A percentile compares a stretch with the other conserved stretches of the same genome.
phyloP scores from a whole-genome alignment of 1,284 basidiomycete genomes.

The Microbotryum scabiosae region DNA sequence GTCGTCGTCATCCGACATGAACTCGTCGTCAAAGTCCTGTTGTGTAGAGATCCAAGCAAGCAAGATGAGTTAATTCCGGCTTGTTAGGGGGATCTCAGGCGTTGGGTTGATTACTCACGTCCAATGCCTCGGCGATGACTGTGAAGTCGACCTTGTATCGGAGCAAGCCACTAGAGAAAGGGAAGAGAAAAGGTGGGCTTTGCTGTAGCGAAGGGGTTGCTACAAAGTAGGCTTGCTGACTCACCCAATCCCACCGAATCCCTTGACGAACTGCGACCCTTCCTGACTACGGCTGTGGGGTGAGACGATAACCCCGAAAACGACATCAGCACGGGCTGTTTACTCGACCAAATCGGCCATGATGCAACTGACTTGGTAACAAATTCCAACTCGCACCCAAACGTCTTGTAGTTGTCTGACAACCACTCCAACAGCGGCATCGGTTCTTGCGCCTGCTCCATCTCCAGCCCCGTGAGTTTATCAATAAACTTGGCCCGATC shows the following conservation, averaged over 20 bases:
- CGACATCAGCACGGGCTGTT: neutral
- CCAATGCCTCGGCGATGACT: conserved; percentile 44
- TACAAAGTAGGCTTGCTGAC: too few relatives aligned
- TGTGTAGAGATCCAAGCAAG: neutral
- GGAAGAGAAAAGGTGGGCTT: too few relatives aligned
- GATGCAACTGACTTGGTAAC: too few relatives aligned
- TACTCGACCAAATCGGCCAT: too few relatives aligned
- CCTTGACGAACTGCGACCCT: conserved; percentile 96
- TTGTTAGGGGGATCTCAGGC: neutral
- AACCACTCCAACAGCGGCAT: conserved; percentile 92
- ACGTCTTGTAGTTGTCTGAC: conserved; percentile 95
- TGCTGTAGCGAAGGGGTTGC: too few relatives aligned
- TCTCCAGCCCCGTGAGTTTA: conserved; percentile 87
- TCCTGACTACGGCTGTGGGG: conserved; percentile 62
- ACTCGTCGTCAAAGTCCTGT: conserved; percentile 11
- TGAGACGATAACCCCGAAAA: conserved; percentile 18
- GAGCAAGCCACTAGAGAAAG: conserved; percentile 53
- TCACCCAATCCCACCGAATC: conserved; percentile 88
- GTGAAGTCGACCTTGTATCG: conserved; percentile 93
- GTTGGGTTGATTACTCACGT: conserved; percentile 4
- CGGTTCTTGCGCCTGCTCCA: conserved; percentile 79
- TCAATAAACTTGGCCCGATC: conserved; percentile 91
- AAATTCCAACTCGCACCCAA: conserved; percentile 80
- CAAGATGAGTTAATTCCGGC: neutral
- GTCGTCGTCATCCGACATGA: neutral